Percentiles rank a stretch among this genome's conserved stretches.
Conservation (phyloP, 805 yeast species). For the Teunomyces lycoperdinae region DNA sequence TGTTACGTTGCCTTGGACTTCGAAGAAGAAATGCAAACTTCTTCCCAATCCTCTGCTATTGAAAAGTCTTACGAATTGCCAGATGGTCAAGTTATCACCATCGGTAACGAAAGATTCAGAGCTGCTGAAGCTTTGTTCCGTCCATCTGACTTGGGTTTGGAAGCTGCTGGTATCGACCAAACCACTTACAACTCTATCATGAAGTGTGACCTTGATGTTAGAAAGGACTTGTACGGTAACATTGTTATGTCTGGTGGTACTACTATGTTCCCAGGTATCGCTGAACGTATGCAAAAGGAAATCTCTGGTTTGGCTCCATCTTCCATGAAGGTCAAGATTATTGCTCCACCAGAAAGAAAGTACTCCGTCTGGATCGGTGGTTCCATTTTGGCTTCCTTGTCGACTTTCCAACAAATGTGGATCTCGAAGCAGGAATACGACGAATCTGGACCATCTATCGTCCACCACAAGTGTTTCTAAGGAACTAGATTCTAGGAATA, state of each 20-base stretch:
- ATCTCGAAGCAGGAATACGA: constrained; percentile 99
- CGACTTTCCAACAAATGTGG: constrained; percentile 99
- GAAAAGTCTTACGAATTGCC: constrained; percentile 99
- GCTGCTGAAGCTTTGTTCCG: constrained; percentile 99
- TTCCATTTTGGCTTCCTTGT: constrained; percentile 96
- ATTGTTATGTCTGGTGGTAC: constrained; percentile 99
- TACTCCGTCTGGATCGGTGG: constrained; percentile 99
- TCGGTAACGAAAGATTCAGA: constrained; percentile 99
- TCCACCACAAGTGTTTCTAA: constrained; percentile 93
- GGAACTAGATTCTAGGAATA: constrained; percentile 11
- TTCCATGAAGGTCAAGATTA: constrained; percentile 98
- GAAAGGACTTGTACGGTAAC: constrained; percentile 98
- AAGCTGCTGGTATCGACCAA: constrained; percentile 99
- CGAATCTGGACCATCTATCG: constrained; percentile 99
- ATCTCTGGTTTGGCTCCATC: constrained; percentile 99
- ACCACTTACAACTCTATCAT: constrained; percentile 92
- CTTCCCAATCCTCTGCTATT: constrained; percentile 95
- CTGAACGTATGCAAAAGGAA: constrained; percentile 99
- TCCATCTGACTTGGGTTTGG: constrained; percentile 86
- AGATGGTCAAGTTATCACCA: constrained; percentile 99
- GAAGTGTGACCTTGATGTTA: constrained; percentile 98
- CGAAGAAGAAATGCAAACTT: constrained; percentile 99
- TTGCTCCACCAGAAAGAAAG: constrained; percentile 99
- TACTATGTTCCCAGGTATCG: constrained; percentile 99
- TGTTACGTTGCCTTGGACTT: constrained; percentile 99